Evolutionary conservation across 2,329 filamentous ascomycete genomes (phyloP).

Genomic region (Beauveria bassiana): DNA sequence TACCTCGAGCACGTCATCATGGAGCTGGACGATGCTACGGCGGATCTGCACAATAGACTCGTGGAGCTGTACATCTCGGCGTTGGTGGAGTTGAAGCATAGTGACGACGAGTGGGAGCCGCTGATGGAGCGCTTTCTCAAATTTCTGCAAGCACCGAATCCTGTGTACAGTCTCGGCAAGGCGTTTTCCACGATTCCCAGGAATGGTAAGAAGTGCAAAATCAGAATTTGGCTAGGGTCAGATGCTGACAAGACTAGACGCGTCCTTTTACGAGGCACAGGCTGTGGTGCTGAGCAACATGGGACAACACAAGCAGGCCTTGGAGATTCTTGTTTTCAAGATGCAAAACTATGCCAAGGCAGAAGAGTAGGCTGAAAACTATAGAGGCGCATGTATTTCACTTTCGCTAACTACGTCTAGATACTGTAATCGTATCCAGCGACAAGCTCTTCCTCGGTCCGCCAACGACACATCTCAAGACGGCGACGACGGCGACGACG

Average conservation of each 20-base stretch:
- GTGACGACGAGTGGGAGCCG: slow-evolving; percentile 44
- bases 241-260: slow-evolving; percentile 44
- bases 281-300: slow-evolving; percentile 91
- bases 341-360: slow-evolving; percentile 80
- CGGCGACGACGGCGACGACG: slow-evolving; percentile 33
- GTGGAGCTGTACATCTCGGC: slow-evolving; percentile 63
- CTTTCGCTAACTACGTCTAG: slow-evolving; percentile 31
- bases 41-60: slow-evolving; percentile 80
- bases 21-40: slow-evolving; percentile 76
- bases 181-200: slow-evolving; percentile 71
- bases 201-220: slow-evolving; percentile 51
- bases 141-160: slow-evolving; percentile 67
- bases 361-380: slow-evolving; percentile 62
- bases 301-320: slow-evolving; percentile 87
- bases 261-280: slow-evolving; percentile 79
- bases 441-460: slow-evolving; percentile 40
- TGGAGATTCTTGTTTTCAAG: slow-evolving; percentile 98
- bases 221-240: neutral
- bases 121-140: slow-evolving; percentile 60
- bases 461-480: slow-evolving; percentile 22
- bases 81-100: slow-evolving; percentile 33
- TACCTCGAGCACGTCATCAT: slow-evolving; percentile 89
- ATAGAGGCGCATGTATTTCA: neutral
- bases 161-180: slow-evolving; percentile 68
- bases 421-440: slow-evolving; percentile 83